A percentile compares a stretch with the other conserved stretches of the same genome.
These are phyloP conservation scores for Pseudogymnoascus sp. DNA, from an alignment of 2,329 filamentous ascomycete genomes.

Conservation along the genomic window DNA sequence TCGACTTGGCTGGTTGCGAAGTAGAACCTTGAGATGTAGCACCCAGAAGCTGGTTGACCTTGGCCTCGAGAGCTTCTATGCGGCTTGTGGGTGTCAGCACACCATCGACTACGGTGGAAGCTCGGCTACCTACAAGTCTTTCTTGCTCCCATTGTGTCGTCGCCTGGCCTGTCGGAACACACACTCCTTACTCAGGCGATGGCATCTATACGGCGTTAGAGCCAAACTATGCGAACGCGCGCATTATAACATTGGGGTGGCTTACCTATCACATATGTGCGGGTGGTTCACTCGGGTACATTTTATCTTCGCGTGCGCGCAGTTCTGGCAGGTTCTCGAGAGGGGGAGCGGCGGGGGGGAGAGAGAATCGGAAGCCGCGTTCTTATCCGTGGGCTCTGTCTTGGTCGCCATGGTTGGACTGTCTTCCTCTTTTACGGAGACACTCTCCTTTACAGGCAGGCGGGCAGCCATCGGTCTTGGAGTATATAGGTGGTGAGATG, in stretches of 20 bases:
- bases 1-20: constrained; percentile 20
- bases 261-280: not conserved
- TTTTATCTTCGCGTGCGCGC: not conserved
- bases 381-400: not conserved
- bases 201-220: constrained; percentile 22
- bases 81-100: constrained; percentile 18
- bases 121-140: constrained; percentile 24
- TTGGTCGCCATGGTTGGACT: not conserved
- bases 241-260: not conserved
- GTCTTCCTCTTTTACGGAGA: not conserved
- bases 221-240: not conserved
- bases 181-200: constrained; percentile 30
- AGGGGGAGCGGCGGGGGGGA: not conserved
- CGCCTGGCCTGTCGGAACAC: constrained; percentile 29
- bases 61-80: constrained; percentile 30
- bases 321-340: not conserved
- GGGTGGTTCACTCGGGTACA: not conserved
- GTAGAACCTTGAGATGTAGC: constrained; percentile 15
- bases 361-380: not conserved
- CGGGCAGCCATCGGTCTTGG: not conserved
- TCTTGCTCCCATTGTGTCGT: constrained; percentile 28
- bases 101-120: not conserved
- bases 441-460: not conserved
- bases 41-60: constrained; percentile 12
- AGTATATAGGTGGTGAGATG: not conserved